Conservation (phyloP, 2,329 filamentous ascomycete genomes). For the Magnaporthiopsis incrustans region DNA sequence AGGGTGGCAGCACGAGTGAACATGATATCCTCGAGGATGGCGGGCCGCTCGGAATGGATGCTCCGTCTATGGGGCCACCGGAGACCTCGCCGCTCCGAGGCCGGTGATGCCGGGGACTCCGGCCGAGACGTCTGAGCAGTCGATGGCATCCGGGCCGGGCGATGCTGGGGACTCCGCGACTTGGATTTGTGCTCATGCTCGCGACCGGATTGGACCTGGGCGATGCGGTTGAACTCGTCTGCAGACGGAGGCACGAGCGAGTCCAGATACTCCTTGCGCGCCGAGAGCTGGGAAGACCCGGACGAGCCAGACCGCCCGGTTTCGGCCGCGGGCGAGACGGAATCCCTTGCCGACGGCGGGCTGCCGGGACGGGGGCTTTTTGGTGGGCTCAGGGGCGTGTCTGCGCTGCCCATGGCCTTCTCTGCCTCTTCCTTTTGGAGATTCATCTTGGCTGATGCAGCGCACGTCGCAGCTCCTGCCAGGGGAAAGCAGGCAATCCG, state of each 20-base stretch:
- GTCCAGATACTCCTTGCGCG: conserved; percentile 39
- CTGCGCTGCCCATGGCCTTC: background rate
- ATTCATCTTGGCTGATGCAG: background rate
- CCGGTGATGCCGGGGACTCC: background rate
- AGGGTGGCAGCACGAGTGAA: conserved; percentile 41
- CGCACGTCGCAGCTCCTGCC: background rate
- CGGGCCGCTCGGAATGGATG: background rate
- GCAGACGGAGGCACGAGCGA: conserved; percentile 38
- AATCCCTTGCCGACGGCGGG: background rate
- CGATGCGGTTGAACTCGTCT: conserved; percentile 40
- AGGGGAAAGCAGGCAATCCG: background rate
- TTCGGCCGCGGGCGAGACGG: background rate
- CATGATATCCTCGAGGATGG: conserved; percentile 15
- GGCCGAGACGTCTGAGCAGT: background rate
- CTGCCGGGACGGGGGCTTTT: background rate
- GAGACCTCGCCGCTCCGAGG: too few relatives aligned
- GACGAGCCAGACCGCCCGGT: background rate
- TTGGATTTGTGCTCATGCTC: conserved; percentile 36
- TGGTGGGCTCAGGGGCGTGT: background rate
- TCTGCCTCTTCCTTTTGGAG: background rate
- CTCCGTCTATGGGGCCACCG: background rate
- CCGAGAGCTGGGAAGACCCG: conserved; percentile 12
- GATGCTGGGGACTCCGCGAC: conserved; percentile 24
- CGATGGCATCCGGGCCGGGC: background rate
- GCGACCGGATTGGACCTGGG: conserved; percentile 37